A percentile compares a stretch with the other conserved stretches of the same genome.
Evolutionary conservation across 202 grass and related monocot species (phyloP).

Genomic region (Cymbopogon flexuosus): DNA sequence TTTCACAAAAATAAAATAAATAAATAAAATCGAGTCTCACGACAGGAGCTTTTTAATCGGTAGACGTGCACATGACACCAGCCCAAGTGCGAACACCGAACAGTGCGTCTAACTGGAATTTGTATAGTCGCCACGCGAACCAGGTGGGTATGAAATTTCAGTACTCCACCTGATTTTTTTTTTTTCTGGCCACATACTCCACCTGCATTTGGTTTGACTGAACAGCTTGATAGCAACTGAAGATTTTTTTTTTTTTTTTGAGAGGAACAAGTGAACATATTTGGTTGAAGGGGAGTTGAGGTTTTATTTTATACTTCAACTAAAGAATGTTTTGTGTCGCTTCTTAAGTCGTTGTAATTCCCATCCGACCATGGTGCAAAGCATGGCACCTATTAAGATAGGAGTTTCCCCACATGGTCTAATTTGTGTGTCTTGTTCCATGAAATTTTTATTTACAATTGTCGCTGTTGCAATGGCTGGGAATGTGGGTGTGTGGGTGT

Average conservation of each 20-base stretch:
- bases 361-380: background rate
- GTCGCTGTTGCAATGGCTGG: no score
- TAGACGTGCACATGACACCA: background rate
- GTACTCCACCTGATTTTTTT: background rate
- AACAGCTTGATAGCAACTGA: no score
- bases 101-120: background rate
- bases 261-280: background rate
- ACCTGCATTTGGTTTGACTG: no score
- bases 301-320: background rate
- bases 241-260: background rate
- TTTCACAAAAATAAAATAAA: background rate
- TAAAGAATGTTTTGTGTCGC: background rate
- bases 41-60: background rate
- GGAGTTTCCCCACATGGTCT: no score
- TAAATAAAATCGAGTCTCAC: background rate
- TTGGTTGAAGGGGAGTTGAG: background rate
- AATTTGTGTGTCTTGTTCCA: background rate
- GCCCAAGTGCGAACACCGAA: background rate
- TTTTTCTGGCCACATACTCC: no score
- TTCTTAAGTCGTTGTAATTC: background rate
- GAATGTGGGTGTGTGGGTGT: no score
- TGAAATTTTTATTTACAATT: background rate
- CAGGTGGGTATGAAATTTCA: background rate
- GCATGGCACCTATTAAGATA: no score
- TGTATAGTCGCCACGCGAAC: background rate